phyloP scores from a whole-genome alignment of 768 basidiomycete species.

The Boletus bicolor region DNA sequence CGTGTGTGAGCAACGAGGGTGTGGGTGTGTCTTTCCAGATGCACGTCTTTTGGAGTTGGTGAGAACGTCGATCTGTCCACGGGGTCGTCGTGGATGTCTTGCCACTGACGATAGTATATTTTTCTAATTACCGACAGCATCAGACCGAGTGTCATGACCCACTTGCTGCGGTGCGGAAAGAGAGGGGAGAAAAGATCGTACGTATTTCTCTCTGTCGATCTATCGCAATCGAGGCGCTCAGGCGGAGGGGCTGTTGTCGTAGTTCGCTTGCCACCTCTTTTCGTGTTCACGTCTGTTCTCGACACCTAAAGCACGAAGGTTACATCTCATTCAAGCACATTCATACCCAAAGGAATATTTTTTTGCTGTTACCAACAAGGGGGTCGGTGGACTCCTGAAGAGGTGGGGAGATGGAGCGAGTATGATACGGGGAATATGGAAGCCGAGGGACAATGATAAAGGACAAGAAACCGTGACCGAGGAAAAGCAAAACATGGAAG shows the following conservation, averaged over 20 bases:
- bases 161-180: conserved; percentile 68
- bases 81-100: background rate
- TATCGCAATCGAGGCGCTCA: background rate
- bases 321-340: conserved; percentile 81
- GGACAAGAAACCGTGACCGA: conserved; percentile 10
- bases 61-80: conserved; percentile 30
- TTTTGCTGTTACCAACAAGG: conserved; percentile 89
- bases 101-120: background rate
- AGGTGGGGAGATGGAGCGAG: conserved; percentile 85
- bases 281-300: conserved; percentile 58
- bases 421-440: conserved; percentile 74
- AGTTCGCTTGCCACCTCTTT: conserved; percentile 80
- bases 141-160: conserved; percentile 89
- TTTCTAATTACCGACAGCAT: conserved; percentile 44
- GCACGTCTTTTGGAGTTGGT: conserved; percentile 75
- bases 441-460: conserved; percentile 36
- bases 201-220: conserved; percentile 17
- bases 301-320: conserved; percentile 70
- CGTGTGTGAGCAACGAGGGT: conserved; percentile 67
- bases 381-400: conserved; percentile 74
- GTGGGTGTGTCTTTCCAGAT: conserved; percentile 84
- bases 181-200: conserved; percentile 85
- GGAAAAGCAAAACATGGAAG: conserved; percentile 22
- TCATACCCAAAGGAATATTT: conserved; percentile 87
- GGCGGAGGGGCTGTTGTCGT: background rate